phyloP scores from a whole-genome alignment of 2,329 filamentous ascomycete genomes.

The Colletotrichum theobromicola region DNA sequence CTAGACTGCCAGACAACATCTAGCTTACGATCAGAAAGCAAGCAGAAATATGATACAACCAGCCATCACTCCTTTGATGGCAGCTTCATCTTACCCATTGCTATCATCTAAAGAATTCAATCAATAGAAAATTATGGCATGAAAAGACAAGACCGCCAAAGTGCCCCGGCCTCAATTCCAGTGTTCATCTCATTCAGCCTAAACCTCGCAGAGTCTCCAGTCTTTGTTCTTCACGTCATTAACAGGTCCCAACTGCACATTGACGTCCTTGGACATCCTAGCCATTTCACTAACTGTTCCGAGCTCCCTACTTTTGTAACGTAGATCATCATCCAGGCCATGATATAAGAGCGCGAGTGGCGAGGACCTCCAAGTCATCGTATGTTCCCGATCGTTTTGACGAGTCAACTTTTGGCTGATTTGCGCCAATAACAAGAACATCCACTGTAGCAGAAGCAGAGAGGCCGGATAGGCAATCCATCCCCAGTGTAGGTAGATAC shows the following conservation, averaged over 20 bases:
- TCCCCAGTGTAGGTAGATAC: background rate
- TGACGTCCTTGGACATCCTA: background rate
- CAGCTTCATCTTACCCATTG: too few species aligned
- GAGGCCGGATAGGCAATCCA: background rate
- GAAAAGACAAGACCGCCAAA: background rate
- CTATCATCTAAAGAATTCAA: too few species aligned
- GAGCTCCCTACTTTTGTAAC: background rate
- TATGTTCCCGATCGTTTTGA: background rate
- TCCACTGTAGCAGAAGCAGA: background rate
- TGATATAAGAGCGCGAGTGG: background rate
- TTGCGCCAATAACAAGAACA: background rate
- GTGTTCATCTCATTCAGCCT: background rate
- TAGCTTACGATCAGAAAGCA: too few species aligned
- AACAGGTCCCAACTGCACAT: background rate
- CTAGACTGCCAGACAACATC: too few species aligned
- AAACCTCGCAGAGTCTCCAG: background rate
- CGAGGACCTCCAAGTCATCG: background rate
- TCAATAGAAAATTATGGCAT: too few species aligned
- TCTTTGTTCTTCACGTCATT: background rate
- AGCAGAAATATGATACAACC: too few species aligned
- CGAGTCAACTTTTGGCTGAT: background rate
- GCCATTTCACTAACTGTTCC: background rate
- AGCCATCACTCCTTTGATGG: too few species aligned
- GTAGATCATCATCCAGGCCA: background rate
- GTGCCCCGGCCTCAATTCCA: background rate